Base-by-base conservation (phyloP, 2,329 filamentous ascomycete species). In the Colletotrichum orbiculare region DNA sequence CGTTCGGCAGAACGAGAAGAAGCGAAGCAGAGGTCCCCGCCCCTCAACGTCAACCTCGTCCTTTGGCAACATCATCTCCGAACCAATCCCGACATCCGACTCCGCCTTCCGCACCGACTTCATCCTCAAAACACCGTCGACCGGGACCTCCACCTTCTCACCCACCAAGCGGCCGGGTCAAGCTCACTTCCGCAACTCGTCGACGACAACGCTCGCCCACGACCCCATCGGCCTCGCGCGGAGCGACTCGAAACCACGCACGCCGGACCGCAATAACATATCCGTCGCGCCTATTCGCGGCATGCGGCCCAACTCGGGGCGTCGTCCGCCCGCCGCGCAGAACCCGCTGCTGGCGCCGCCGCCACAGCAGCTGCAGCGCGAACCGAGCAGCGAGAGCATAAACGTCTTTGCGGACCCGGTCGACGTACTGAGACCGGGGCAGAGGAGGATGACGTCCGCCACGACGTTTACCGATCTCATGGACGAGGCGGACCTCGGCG, bases 401-500 rank as follows among this genome's bases (percentile, higher is more conserved):
- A 82, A 84, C 67, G 77, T 87, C 8, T 86, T 84, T 62, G 82
- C 82, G 1, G 84, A 85, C 68, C 79, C 81, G 17, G 73, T 75
- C 53, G 82, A 79, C 1, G 77, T 82, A 33, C 76, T 71, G 4
- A 38, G 25, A 41, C 37, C 46, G 13, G 54, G 63, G 47, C 55
- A 42, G 42, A 73, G 13, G 67, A 66, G 39, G 69, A 68, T 11
- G 49, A 75, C 59, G 71, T 72, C 38, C 75, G 54, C 41, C 71
- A 85, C 85, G 1, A 85, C 82, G 0, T 85, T 87, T 67, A 81
- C 82, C n/a, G 81, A 82, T 68, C 78, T 87, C 71, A 83, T 87
- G 80, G 78, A 83, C 59, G 75, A 79, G 65, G 82, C 81, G 2
- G 77, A 79, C 17, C 73, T 84, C 25, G 78, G 79, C 13, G 73